These are phyloP conservation scores for Waltergamsia citrina DNA, from an alignment of 2,329 filamentous ascomycete species.

Conservation along the genomic window DNA sequence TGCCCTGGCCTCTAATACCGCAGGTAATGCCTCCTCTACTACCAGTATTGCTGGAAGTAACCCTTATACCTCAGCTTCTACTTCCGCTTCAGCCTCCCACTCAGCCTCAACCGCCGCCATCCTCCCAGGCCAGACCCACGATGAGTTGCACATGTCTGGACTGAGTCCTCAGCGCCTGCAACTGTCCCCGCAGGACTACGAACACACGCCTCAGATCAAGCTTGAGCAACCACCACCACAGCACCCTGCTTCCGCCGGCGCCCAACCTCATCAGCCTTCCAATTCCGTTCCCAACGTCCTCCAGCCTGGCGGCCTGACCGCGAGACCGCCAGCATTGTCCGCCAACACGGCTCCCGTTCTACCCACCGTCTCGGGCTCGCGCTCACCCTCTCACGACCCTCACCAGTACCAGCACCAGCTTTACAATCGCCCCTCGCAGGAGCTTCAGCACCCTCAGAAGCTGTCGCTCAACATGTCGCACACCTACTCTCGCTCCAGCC, in stretches of 20 bases:
- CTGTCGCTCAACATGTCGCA: slow-evolving; percentile 59
- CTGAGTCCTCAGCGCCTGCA: slow-evolving; percentile 29
- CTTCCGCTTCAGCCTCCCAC: slow-evolving; percentile 7
- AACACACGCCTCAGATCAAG: slow-evolving; percentile 41
- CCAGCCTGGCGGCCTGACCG: slow-evolving; percentile 41
- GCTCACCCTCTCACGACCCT: slow-evolving; percentile 3
- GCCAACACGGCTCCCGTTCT: slow-evolving; percentile 35
- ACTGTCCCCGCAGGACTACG: slow-evolving; percentile 37
- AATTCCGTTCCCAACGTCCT: slow-evolving; percentile 47
- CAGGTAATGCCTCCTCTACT: slow-evolving; percentile 3
- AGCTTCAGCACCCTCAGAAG: slow-evolving; percentile 56
- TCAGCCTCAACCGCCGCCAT: slow-evolving; percentile 11
- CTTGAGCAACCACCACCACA: slow-evolving; percentile 29
- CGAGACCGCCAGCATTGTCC: slow-evolving; percentile 23
- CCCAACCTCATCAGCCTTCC: slow-evolving; percentile 11
- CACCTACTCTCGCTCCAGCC: slow-evolving; percentile 78
- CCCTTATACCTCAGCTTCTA: slow-evolving; percentile 6
- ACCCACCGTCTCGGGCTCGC: slow-evolving; percentile 33
- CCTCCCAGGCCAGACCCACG: slow-evolving; percentile 20
- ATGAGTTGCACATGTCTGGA: slow-evolving; percentile 46
- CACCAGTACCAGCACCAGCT: slow-evolving; percentile 27
- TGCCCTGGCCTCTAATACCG: neutral
- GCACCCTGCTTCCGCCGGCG: slow-evolving; percentile 20
- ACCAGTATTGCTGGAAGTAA: too few species aligned
- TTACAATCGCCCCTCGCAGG: slow-evolving; percentile 21